Evolutionary conservation across 2,329 filamentous ascomycete species (phyloP).

Genomic region (Venturiaceae sp.): DNA sequence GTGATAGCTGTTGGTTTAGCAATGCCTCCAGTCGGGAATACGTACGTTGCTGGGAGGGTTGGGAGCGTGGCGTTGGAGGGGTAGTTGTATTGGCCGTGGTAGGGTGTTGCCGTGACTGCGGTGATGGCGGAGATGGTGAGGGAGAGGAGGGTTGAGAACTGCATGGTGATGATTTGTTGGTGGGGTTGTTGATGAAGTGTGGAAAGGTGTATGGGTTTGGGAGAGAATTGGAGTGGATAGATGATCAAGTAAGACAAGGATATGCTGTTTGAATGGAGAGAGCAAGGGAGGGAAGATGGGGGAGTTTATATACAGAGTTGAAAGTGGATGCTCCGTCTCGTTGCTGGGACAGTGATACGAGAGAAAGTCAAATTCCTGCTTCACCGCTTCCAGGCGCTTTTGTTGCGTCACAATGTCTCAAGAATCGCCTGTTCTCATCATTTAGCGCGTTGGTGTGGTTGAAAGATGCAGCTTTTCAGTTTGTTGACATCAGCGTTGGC

Average conservation of each 20-base stretch:
- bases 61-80: not conserved
- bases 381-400: not conserved
- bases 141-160: not conserved
- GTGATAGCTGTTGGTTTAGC: not conserved
- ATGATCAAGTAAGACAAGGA: not conserved
- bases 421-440: not conserved
- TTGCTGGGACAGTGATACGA: not conserved
- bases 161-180: not conserved
- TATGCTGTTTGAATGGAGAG: not conserved
- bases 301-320: not conserved
- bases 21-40: not conserved
- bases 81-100: not conserved
- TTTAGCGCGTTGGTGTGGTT: not conserved
- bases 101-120: not conserved
- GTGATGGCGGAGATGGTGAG: not conserved
- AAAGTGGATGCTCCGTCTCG: not conserved
- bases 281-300: not conserved
- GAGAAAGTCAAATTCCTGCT: not conserved
- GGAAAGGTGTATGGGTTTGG: too few species aligned
- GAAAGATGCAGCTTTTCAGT: not conserved
- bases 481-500: not conserved
- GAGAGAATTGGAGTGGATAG: not conserved
- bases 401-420: not conserved
- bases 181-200: not conserved
- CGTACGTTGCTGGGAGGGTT: not conserved